These are phyloP conservation scores for Myriosclerotinia curreyana DNA, from an alignment of 2,329 filamentous ascomycete genomes.

Conservation along the genomic window DNA sequence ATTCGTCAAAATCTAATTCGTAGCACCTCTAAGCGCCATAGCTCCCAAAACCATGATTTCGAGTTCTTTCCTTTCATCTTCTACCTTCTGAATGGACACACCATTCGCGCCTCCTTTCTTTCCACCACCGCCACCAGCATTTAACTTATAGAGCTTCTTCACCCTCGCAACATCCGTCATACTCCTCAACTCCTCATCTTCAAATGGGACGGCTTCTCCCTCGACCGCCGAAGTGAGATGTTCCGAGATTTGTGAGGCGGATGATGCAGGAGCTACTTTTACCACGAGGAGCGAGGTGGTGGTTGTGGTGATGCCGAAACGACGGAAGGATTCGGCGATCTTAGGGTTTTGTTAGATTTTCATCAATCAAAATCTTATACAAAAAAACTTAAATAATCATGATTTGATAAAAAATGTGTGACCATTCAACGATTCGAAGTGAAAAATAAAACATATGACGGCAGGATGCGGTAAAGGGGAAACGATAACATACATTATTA, in stretches of 20 bases:
- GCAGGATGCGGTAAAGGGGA: conserved; percentile 4
- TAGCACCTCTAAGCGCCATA: conserved; percentile 70
- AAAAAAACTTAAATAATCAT: neutral
- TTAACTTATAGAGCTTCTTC: conserved; percentile 84
- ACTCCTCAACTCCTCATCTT: conserved; percentile 58
- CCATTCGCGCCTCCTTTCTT: neutral
- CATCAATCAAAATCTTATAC: accelerated
- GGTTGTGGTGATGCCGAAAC: conserved; percentile 77
- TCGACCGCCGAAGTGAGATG: conserved; percentile 63
- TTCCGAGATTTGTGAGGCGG: conserved; percentile 48
- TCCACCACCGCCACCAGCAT: conserved; percentile 48
- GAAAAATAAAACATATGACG: neutral
- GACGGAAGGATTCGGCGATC: conserved; percentile 90
- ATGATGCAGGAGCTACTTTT: conserved; percentile 63
- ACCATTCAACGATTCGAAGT: neutral
- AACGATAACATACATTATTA: conserved; percentile 47
- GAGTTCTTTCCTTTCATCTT: conserved; percentile 51
- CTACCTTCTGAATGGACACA: conserved; percentile 35
- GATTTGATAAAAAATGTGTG: neutral
- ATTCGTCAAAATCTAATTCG: conserved; percentile 27
- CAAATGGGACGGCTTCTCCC: conserved; percentile 57
- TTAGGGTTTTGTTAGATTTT: conserved; percentile 39
- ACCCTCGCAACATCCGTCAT: conserved; percentile 67
- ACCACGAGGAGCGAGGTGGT: conserved; percentile 68
- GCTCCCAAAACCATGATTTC: conserved; percentile 69